Base-by-base conservation (phyloP, 345 rosid species). In the Heritiera littoralis region DNA sequence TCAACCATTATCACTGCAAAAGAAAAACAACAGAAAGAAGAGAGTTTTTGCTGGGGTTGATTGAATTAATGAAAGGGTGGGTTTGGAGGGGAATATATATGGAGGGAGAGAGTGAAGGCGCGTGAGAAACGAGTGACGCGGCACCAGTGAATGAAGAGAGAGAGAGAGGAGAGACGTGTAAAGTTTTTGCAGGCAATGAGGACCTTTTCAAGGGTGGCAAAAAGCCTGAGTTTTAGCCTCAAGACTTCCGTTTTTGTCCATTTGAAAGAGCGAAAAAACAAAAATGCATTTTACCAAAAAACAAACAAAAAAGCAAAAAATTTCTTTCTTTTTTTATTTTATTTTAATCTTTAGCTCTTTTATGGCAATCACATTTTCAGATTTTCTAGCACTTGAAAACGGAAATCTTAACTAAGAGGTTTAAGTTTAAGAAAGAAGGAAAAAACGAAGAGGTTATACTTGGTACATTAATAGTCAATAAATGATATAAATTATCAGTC, bases 1-100 rank as follows among this genome's bases (percentile, higher is more conserved):
- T 89, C 86, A 55, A 85, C 95, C 93, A 92, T 68, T 68, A 9
- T 87, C 52, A 14, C n/a, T 18, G 66, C 55, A 51, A 65, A 45
- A 6, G 18, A 23, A 0, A 11, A 68, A 18, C 18, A 2, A 52
- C 71, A 15, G n/a, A 63, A 28, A 49, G 28, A 54, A 56, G 4
- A 12, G 51, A 51, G 72, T 15, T n/a, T 28, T 68, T 40, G 55
- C 32, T 28, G 7, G 43, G n/a, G 74, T 3, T 35, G 3, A 15
- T 17, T 5, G 46, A 43, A 64, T 1, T 28, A 7, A 64, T 1
- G 38, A 7, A 45, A 28, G 12, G 7, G 54, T 13, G 65, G 7
- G 35, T 0, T 14, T 13, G 75, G 8, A 49, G 6, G 54, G n/a
- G 74, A 4, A 23, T 80, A 73, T 75, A 74, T 66, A 54, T 59